Evolutionary conservation across 495 filamentous ascomycete genomes (phyloP), one percentile per base, ranked within the genome.

Genomic region (Penicillium mononematosum): DNA sequence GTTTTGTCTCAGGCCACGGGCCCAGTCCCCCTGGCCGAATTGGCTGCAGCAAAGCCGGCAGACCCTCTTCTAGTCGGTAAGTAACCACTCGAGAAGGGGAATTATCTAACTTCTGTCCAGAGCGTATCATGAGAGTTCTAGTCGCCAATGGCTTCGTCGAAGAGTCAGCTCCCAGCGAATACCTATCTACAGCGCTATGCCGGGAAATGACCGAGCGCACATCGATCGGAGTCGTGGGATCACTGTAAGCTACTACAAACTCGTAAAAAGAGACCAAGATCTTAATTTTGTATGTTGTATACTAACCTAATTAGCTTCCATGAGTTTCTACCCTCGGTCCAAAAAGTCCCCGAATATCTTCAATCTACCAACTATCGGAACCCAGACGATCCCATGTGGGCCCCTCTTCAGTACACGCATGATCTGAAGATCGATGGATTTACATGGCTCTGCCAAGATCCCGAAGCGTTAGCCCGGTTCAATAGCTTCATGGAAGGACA

Each of bases 321-420:
- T 11, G 61, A 63, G 20, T 58, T 63, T 20, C 38, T 57, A 5
- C 61, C 61, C 31, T 12, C 32, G 10, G 50, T 63, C 27, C 61
- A 53, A 22, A 63, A 66, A 45, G 56, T 51, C 3, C 70, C 70
- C 19, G 61, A 59, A 45, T 68, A 60, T 47, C 58, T 70, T 24
- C 45, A 52, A 36, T 31, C 50, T 6, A 53, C 53, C 12, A 52
- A 61, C 12, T 66, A 62, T 50, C 50, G 53, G 45, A 61, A 64
- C 22, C 68, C 68, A 20, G 55, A 51, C 3, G 64, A 71, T 43
- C 61, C 61, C 8, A 42, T 48, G 14, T 24, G 66, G 39, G 71
- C 72, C 4, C 63, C 73, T 0, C 59, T 76, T 25, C 76, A 79
- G 51, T 73, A 73, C 53, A 64, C 72, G 1, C 53, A 70, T 27